phyloP scores from a whole-genome alignment of 208 protist genomes.

The Leptomonas pyrrhocoris region DNA sequence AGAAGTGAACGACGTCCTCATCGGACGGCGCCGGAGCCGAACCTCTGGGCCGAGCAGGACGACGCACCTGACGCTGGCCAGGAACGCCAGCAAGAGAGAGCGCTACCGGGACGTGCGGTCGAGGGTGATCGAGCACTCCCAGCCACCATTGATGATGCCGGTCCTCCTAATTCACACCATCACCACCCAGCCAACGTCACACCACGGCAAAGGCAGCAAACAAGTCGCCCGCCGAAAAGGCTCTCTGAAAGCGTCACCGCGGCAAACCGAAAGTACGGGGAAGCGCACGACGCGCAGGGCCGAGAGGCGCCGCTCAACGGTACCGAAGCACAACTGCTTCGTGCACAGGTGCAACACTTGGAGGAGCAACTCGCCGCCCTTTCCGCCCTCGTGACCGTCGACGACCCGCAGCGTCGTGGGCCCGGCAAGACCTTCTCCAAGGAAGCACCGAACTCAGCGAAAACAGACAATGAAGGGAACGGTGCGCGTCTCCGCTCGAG shows the following conservation, averaged over 20 bases:
- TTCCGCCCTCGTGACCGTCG: neutral
- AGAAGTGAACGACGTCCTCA: neutral
- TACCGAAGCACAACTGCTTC: conserved; percentile 8
- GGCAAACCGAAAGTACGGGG: neutral
- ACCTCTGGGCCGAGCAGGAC: neutral
- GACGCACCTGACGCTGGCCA: neutral
- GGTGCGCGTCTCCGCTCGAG: neutral
- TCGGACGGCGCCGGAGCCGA: neutral
- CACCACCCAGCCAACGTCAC: too few relatives aligned
- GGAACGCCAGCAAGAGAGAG: too few relatives aligned
- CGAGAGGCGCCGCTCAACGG: neutral
- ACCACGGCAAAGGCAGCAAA: neutral
- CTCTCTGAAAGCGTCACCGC: neutral
- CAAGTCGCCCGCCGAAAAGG: neutral
- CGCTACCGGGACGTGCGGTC: too few relatives aligned
- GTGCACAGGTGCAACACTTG: conserved; percentile 21
- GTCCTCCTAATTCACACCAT: too few relatives aligned
- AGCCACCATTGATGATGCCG: too few relatives aligned
- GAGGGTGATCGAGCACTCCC: too few relatives aligned
- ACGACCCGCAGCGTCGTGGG: neutral
- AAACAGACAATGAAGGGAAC: neutral
- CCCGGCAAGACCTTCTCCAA: too few relatives aligned
- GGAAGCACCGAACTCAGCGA: neutral
- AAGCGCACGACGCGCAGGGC: neutral
- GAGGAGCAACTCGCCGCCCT: conserved; percentile 14